Base-by-base conservation (phyloP, 805 yeast genomes). In the Lipomyces sp. region DNA sequence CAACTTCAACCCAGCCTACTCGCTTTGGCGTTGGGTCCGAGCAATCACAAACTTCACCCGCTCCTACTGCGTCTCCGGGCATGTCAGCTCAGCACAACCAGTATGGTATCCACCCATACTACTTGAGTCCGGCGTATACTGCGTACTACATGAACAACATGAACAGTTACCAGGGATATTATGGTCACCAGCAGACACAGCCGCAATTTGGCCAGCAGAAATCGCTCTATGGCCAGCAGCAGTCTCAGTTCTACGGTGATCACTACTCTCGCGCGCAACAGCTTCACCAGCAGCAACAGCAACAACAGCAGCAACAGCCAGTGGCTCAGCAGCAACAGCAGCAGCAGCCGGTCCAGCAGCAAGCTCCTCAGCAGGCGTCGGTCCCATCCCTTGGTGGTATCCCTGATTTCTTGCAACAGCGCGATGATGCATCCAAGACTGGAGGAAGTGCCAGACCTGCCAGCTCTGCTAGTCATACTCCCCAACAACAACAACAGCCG, bases 51-150 rank as follows among this genome's bases (percentile, higher is more conserved):
- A 34, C 69, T n/a, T 63, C 72, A 53, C 69, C 71, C 15, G 72
- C 71, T 6, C 70, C 70, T 4, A 60, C 65, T 3, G 67, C 69
- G 15, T 66, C 71, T 55, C 67, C 70, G 7, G 66, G 65, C 5
- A 59, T 66, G 24, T 33, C 64, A n/a, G 59, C 70, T 29, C 71
- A 64, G 62, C 65, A 61, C 60, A 51, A 34, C 45, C 70, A 67
- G 53, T 70, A 70, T 60, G 54, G 57, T 57, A 59, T 69, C 18
- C 73, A 70, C 66, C 73, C 73, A 7, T 70, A 70, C 69, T 70
- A 70, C 62, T 32, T 70, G 62, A 57, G 50, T 48, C 73, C 73
- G 24, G 64, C 70, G 18, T 70, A 70, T 53, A 59, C 71, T 15
- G 71, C 71, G 29, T 70, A 70, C 66, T 70, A 70, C 70, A 67